A percentile compares a stretch with the other conserved stretches of the same genome.
Conservation (phyloP, 1,284 basidiomycete genomes). For the Puccinia novopanici region DNA sequence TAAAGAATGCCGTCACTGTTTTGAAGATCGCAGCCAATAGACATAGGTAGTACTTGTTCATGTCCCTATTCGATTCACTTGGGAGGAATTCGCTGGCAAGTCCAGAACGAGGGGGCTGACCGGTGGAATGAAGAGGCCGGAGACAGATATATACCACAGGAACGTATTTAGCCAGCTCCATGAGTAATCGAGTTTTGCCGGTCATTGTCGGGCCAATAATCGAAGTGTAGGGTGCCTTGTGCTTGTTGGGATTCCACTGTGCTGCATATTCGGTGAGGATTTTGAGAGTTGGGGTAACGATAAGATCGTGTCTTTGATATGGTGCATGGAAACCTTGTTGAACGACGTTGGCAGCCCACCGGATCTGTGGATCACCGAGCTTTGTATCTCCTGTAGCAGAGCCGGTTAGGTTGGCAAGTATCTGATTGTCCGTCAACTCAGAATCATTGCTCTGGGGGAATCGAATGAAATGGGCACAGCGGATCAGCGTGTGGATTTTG, state of each 20-base stretch:
- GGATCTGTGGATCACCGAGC: neutral
- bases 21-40: conserved; percentile 3
- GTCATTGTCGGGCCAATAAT: conserved; percentile 17
- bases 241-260: neutral
- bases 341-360: neutral
- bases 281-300: neutral
- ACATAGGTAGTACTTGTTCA: neutral
- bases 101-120: conserved; percentile 11
- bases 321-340: neutral
- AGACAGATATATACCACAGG: conserved; percentile 20
- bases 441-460: neutral
- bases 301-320: conserved; percentile 1
- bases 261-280: neutral
- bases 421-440: neutral
- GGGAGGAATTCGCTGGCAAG: neutral
- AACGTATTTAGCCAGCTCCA: neutral
- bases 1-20: neutral
- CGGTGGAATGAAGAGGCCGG: neutral
- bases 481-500: neutral
- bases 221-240: conserved; percentile 15
- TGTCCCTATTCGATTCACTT: neutral
- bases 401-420: neutral
- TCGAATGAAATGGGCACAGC: neutral
- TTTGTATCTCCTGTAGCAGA: too few species aligned
- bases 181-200: conserved; percentile 18